These are phyloP conservation scores for Chlorella sorokiniana DNA, from an alignment of 139 green algal species.

Conservation along the genomic window DNA sequence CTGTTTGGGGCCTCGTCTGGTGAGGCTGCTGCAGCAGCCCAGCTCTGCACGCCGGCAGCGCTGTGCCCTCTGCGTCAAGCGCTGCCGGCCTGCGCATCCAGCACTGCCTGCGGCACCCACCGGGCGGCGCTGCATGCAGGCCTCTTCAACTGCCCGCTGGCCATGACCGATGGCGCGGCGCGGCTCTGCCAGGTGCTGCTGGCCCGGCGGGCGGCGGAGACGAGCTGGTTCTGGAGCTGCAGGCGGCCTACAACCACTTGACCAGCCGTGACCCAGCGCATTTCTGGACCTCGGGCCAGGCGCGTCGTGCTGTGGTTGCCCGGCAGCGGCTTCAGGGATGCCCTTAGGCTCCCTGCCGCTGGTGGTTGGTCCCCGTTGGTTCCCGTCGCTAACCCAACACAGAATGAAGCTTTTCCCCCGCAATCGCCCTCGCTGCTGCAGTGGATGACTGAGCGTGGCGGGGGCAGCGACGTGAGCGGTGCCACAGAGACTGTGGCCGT, in stretches of 20 bases:
- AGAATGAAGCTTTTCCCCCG: not conserved
- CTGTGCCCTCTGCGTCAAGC: too few species aligned
- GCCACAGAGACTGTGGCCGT: slow-evolving; percentile 21
- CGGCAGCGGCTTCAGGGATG: too few species aligned
- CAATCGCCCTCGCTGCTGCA: not conserved
- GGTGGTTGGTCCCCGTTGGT: not conserved
- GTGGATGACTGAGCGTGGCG: slow-evolving; percentile 37
- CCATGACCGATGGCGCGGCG: slow-evolving; percentile 35
- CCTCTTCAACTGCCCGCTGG: slow-evolving; percentile 40
- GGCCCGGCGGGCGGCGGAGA: not conserved
- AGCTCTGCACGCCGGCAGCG: too few species aligned
- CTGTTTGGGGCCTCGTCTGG: slow-evolving; percentile 24
- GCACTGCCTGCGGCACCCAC: not conserved
- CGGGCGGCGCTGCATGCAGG: not conserved
- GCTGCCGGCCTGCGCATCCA: not conserved
- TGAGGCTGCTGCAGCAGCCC: not conserved
- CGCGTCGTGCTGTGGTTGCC: not conserved
- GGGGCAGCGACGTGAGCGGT: slow-evolving; percentile 16
- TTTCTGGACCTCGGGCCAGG: slow-evolving; percentile 33
- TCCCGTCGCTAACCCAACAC: too few species aligned
- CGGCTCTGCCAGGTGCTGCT: slow-evolving; percentile 23
- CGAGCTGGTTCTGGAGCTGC: not conserved
- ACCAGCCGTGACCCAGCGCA: slow-evolving; percentile 14
- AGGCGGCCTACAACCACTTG: slow-evolving; percentile 1
- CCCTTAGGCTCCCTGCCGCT: too few species aligned